Evolutionary conservation across 441 rosid species (phyloP).

Genomic region (Melianthus villosus): DNA sequence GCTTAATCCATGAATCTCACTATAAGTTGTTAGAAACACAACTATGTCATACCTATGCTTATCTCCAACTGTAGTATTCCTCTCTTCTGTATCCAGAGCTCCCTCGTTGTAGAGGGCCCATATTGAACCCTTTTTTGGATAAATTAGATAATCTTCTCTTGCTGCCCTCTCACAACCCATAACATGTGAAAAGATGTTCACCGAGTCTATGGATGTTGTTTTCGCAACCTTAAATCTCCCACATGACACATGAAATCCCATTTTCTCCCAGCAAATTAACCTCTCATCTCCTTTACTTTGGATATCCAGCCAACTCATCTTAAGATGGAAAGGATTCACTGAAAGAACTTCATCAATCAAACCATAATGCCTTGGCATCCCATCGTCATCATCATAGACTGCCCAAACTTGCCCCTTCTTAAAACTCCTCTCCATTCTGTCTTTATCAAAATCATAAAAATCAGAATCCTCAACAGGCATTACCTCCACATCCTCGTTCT

Average conservation of each 20-base stretch:
- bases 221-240: conserved; percentile 47
- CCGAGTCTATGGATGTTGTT: conserved; percentile 22
- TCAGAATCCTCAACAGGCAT: conserved; percentile 31
- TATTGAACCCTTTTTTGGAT: conserved; percentile 66
- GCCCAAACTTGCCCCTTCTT: conserved; percentile 90
- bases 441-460: conserved; percentile 47
- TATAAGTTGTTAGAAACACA: conserved; percentile 46
- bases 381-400: conserved; percentile 35
- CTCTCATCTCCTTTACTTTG: conserved; percentile 26
- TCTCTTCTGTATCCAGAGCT: conserved; percentile 16
- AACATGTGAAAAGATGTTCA: conserved; percentile 52
- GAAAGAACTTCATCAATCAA: conserved; percentile 60
- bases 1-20: conserved; percentile 61
- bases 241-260: conserved; percentile 32
- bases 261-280: conserved; percentile 30
- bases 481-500: conserved; percentile 13
- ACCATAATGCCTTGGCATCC: conserved; percentile 64
- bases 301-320: conserved; percentile 50
- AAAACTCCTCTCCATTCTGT: conserved; percentile 45
- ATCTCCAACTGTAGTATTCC: conserved; percentile 19
- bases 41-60: conserved; percentile 31
- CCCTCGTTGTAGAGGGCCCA: conserved; percentile 55
- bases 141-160: conserved; percentile 52
- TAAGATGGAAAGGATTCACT: conserved; percentile 55
- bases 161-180: conserved; percentile 72